A percentile compares a stretch with the other conserved stretches of the same genome.
Evolutionary conservation across 331 rosid species (phyloP).

Genomic region (Malus hybrid): DNA sequence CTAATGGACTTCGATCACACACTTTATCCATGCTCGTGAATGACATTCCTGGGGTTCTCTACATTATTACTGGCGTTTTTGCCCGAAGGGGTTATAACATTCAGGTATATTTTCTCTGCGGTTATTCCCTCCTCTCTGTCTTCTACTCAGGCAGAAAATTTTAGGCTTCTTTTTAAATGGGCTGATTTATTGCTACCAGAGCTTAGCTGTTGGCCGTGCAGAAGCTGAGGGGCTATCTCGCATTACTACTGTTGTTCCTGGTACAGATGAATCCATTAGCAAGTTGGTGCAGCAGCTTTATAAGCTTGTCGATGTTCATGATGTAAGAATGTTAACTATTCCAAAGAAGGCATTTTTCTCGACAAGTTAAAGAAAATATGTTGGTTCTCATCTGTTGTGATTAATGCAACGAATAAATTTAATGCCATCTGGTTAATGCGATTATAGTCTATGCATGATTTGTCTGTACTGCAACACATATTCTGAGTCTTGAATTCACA

Average conservation of each 20-base stretch:
- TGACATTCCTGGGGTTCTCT: conserved; percentile 88
- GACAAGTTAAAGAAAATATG: not conserved
- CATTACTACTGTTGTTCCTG: conserved; percentile 54
- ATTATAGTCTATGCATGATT: not conserved
- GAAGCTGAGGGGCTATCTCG: conserved; percentile 51
- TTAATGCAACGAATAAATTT: not conserved
- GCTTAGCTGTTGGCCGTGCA: conserved; percentile 56
- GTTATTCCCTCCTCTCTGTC: not conserved
- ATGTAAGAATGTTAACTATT: conserved; percentile 21
- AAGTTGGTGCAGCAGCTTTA: conserved; percentile 52
- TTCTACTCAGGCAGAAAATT: not conserved
- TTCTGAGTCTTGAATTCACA: not conserved
- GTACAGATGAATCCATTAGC: conserved; percentile 40
- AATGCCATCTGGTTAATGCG: not conserved
- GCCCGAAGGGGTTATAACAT: conserved; percentile 91
- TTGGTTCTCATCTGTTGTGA: not conserved
- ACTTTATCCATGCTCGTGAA: conserved; percentile 88
- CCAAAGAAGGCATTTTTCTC: not conserved
- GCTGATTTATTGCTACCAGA: conserved; percentile 20
- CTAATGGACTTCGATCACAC: conserved; percentile 74
- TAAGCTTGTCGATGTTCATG: conserved; percentile 42
- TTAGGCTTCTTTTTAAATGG: not conserved
- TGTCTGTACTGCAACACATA: not conserved
- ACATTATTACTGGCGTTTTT: conserved; percentile 82
- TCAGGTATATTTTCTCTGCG: conserved; percentile 28